Evolutionary conservation across 805 yeast genomes (phyloP).

Genomic region (Candida vartiovaarae): DNA sequence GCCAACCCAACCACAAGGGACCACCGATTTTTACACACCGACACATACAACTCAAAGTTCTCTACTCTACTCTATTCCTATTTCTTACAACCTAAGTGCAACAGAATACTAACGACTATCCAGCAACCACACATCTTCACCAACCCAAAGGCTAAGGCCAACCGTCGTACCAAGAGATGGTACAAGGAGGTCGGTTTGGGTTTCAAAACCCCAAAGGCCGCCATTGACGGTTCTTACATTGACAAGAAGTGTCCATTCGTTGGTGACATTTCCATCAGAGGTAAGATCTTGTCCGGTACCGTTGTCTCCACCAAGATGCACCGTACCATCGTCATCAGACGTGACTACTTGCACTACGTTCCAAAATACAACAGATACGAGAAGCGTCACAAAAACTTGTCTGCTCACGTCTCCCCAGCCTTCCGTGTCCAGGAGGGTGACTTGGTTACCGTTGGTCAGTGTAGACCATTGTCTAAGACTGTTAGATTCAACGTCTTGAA

Average conservation of each 20-base stretch:
- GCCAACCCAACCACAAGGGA: too few species aligned
- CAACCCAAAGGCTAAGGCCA: slow-evolving; percentile 99
- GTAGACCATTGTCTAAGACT: slow-evolving; percentile 99
- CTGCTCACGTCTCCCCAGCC: slow-evolving; percentile 99
- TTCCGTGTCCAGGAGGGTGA: slow-evolving; percentile 99
- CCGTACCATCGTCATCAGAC: slow-evolving; percentile 99
- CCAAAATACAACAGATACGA: slow-evolving; percentile 99
- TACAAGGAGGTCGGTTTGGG: slow-evolving; percentile 99
- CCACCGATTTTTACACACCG: too few species aligned
- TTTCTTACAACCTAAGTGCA: too few species aligned
- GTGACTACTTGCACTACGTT: slow-evolving; percentile 99
- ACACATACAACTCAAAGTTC: too few species aligned
- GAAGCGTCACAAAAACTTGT: slow-evolving; percentile 99
- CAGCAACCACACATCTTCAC: slow-evolving; percentile 99
- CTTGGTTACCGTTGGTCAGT: slow-evolving; percentile 98
- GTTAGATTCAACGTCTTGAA: slow-evolving; percentile 99
- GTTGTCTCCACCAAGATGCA: slow-evolving; percentile 99
- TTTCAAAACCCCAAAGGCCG: slow-evolving; percentile 99
- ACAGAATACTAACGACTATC: background rate
- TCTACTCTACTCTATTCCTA: too few species aligned
- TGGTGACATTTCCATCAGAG: slow-evolving; percentile 97
- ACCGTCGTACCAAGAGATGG: slow-evolving; percentile 99
- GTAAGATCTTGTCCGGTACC: slow-evolving; percentile 98
- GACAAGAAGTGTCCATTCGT: slow-evolving; percentile 99
- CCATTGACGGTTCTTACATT: slow-evolving; percentile 97